phyloP scores from a whole-genome alignment of 2,329 filamentous ascomycete species.

The Penicillium sp. region DNA sequence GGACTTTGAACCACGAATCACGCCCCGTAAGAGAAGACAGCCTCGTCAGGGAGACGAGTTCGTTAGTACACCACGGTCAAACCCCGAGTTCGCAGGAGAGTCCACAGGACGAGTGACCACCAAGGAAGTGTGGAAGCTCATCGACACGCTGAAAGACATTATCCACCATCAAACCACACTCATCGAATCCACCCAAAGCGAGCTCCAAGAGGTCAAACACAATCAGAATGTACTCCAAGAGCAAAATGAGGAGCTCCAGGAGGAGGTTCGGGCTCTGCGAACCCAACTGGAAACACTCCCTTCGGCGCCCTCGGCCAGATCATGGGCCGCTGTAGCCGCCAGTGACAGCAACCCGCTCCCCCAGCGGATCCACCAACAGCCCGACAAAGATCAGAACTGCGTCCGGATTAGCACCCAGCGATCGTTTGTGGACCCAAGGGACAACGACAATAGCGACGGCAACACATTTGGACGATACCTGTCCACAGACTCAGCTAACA shows the following conservation, averaged over 20 bases:
- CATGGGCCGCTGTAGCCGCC: too few relatives aligned
- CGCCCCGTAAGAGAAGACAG: too few relatives aligned
- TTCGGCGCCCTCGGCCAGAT: too few relatives aligned
- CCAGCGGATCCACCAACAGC: too few relatives aligned
- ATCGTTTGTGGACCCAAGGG: not conserved
- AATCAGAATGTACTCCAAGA: slow-evolving; percentile 7
- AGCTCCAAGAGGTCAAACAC: slow-evolving; percentile 8
- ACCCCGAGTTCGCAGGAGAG: too few relatives aligned
- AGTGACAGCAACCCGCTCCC: too few relatives aligned
- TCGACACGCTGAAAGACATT: slow-evolving; percentile 4
- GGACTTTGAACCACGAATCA: too few relatives aligned
- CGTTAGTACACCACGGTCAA: too few relatives aligned
- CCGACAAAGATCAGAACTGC: slow-evolving; percentile 14
- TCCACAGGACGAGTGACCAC: too few relatives aligned
- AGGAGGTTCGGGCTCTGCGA: slow-evolving; percentile 5
- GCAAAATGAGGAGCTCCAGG: slow-evolving; percentile 10
- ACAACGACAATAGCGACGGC: slow-evolving; percentile 11
- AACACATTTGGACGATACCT: not conserved
- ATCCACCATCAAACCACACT: slow-evolving; percentile 2
- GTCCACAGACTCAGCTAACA: not conserved
- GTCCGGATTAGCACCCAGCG: slow-evolving; percentile 16
- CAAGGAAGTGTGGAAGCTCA: slow-evolving; percentile 7
- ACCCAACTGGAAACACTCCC: too few relatives aligned
- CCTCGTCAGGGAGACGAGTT: too few relatives aligned
- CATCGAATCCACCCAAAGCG: slow-evolving; percentile 5